Conservation (phyloP, 1,139 yeast genomes). For the Lodderomyces metapsilosis region DNA sequence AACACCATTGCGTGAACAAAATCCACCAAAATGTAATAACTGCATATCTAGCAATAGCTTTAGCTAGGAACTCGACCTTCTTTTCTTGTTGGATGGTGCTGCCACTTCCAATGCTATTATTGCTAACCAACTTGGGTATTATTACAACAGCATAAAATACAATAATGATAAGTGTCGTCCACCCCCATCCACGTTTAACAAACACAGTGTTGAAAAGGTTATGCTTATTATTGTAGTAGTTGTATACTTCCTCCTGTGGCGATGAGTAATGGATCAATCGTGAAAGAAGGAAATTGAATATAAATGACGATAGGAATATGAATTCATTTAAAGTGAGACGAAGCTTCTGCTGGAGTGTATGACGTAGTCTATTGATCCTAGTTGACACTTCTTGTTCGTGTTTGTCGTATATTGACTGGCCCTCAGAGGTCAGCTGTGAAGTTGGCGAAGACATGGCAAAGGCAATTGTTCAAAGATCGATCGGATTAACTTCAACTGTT, state of each 20-base stretch:
- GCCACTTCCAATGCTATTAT: neutral
- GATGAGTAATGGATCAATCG: slow-evolving; percentile 34
- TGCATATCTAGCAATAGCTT: slow-evolving; percentile 38
- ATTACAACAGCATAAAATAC: slow-evolving; percentile 26
- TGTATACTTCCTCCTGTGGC: slow-evolving; percentile 39
- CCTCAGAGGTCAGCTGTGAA: neutral
- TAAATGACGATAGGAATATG: slow-evolving; percentile 27
- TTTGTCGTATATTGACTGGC: slow-evolving; percentile 18
- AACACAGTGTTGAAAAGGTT: slow-evolving; percentile 69
- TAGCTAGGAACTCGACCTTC: slow-evolving; percentile 9
- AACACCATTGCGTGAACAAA: slow-evolving; percentile 84
- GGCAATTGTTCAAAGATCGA: too few relatives aligned
- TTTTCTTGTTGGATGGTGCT: neutral
- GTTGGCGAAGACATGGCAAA: neutral
- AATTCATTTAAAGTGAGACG: slow-evolving; percentile 19
- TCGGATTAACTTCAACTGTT: neutral
- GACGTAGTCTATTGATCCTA: slow-evolving; percentile 5
- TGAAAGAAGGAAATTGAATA: slow-evolving; percentile 32
- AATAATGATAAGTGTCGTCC: slow-evolving; percentile 60
- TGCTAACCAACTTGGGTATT: neutral
- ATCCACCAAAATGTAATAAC: slow-evolving; percentile 77
- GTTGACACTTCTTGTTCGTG: slow-evolving; percentile 16
- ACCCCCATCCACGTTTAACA: slow-evolving; percentile 90
- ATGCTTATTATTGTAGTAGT: slow-evolving; percentile 60
- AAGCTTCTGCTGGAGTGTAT: slow-evolving; percentile 4